A percentile compares a stretch with the other conserved stretches of the same genome.
Conservation (phyloP, 1,139 yeast genomes). For the Hemisphaericaspora lyxosophila region DNA sequence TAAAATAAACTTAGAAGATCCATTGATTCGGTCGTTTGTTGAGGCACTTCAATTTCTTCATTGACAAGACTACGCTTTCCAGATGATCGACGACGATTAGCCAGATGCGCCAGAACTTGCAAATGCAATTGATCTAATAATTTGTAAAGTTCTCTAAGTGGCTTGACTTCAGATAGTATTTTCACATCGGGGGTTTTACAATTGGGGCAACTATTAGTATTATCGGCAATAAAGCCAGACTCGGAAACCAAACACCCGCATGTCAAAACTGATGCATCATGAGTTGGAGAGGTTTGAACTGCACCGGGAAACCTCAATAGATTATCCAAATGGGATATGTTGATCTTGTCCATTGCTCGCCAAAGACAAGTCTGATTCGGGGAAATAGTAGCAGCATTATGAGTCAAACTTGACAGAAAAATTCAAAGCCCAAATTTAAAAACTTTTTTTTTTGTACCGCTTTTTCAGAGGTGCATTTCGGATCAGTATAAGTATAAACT, state of each 20-base stretch:
- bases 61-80: conserved; percentile 14
- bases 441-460: no score
- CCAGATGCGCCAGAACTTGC: conserved; percentile 9
- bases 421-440: no score
- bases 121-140: conserved; percentile 24
- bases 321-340: conserved; percentile 27
- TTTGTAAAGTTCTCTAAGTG: conserved; percentile 51
- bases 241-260: conserved; percentile 78
- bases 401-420: no score
- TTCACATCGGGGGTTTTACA: conserved; percentile 38
- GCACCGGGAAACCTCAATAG: conserved; percentile 31
- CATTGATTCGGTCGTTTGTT: conserved; percentile 24
- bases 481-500: no score
- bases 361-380: no score
- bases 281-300: conserved; percentile 22
- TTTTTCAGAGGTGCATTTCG: no score
- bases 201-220: conserved; percentile 43
- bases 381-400: no score
- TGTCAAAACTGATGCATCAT: conserved; percentile 56
- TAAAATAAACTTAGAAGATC: conserved; percentile 41
- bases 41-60: conserved; percentile 18
- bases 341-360: conserved; percentile 26
- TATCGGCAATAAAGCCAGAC: conserved; percentile 25
- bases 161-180: conserved; percentile 48
- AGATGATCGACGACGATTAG: conserved; percentile 21